Base-by-base conservation (phyloP, 192 early-diverging fungal genomes). In the Chytriomyces sp. region DNA sequence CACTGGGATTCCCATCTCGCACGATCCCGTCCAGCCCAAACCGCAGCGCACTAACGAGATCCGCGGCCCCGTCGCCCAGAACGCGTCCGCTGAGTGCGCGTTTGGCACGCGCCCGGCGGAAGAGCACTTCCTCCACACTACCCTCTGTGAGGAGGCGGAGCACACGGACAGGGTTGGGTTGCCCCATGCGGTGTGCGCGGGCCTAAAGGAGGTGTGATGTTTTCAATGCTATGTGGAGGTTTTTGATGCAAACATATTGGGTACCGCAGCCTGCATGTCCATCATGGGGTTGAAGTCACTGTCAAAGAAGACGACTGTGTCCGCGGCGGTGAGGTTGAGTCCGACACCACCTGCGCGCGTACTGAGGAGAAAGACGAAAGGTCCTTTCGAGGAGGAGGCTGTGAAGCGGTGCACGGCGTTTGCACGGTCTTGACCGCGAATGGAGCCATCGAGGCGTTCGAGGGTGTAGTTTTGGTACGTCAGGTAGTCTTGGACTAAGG, bases 151-250 rank as follows among this genome's bases (percentile, higher is more conserved):
- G 82, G 62, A 98, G 73, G n/a, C 93, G 89, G 79, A 95, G 86
- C 44, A 98, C 93, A 30, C 89, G 88, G 31, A 96, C 94, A 78
- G 94, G 91, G 61, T 93, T 94, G 25, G 89, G 96, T 78, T 98
- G 96, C 37, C 96, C 96, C 56, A 98, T 98, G 77, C 96, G 91
- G 83, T 98, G 96, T 8, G 94, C 94, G 77, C 96, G 94, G 81
- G 94, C 96, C 83, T 94, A 92, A 92, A 82, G 95, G 92, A 36
- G 89, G 80, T 81, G 6, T 2, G 32, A 8, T 31, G 2, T 28
- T 58, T 70, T 26, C 8, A 22, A 3, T 7, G 12, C 10, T 38
- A 30, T 17, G 49, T 17, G 39, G 22, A 34, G 7, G 26, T 68
- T 55, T 5, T 8, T 6, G n/a, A 33, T 12, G 17, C 4, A 68